Conservation (phyloP, 129 eudicot genomes). For the Flaveria brownii region DNA sequence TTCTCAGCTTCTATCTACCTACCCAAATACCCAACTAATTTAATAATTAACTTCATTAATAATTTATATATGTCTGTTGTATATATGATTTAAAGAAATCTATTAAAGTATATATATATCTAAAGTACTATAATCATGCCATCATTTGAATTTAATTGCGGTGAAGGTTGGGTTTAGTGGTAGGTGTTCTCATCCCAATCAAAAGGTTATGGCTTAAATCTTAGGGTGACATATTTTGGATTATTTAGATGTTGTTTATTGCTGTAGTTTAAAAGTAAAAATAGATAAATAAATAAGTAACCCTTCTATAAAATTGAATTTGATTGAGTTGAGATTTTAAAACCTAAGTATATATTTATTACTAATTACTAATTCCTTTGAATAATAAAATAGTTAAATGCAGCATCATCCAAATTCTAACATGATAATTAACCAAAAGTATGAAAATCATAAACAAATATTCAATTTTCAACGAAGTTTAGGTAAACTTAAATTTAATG, state of each 20-base stretch:
- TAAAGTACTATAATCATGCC: background rate
- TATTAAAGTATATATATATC: background rate
- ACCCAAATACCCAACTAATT: conserved; percentile 9
- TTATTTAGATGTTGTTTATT: too few relatives aligned
- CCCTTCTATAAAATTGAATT: too few relatives aligned
- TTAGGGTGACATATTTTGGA: too few relatives aligned
- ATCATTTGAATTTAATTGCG: background rate
- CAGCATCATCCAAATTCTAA: background rate
- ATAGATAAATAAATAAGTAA: too few relatives aligned
- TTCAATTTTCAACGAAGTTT: background rate
- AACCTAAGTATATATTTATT: too few relatives aligned
- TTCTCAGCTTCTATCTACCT: conserved; percentile 26
- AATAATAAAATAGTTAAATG: background rate
- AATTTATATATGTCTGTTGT: background rate
- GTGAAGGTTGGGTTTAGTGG: too few relatives aligned
- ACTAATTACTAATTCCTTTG: too few relatives aligned
- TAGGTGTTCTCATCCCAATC: too few relatives aligned
- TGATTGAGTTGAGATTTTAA: too few relatives aligned
- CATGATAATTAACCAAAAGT: background rate
- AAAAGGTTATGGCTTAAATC: too few relatives aligned
- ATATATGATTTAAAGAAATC: background rate
- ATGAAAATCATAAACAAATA: background rate
- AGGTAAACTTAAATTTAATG: too few relatives aligned
- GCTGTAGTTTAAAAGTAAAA: too few relatives aligned
- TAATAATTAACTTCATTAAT: background rate